Base-by-base conservation (phyloP, 2,329 filamentous ascomycete species). In the Beauveria pseudobassiana region DNA sequence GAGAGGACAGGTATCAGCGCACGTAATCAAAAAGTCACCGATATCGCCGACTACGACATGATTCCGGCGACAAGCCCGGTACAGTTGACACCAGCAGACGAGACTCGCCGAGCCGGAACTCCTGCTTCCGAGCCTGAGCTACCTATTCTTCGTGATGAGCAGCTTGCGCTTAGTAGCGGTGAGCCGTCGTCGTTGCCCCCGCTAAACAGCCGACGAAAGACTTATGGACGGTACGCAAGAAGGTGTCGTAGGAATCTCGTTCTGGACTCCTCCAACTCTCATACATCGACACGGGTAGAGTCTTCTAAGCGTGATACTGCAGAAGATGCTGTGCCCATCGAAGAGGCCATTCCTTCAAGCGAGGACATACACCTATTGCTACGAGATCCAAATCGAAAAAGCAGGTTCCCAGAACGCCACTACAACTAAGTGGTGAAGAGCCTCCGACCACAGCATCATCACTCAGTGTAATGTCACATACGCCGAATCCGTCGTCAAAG, bases 61-160 rank as follows among this genome's bases (percentile, higher is more conserved):
- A 76, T 76, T 62, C 74, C 74, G 1, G 74, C 74, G 51, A 76
- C 74, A 28, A 76, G 74, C 42, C 74, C 74, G n/a, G 64, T 70
- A 1, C 66, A 68, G 40, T 70, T 60, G 24, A 60, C 71, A 6
- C 63, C 73, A 5, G 66, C 72, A n/a, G 65, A 65, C 14, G 68
- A 67, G 4, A 62, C 61, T 26, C 67, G 63, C 8, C 63, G 61
- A 12, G 68, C 67, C 14, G 55, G 61, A 6, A 60, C 61, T 0
- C 62, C 61, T 5, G 67, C 66, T 6, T 68, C 70, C 3, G 74
- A 74, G 24, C 69, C 73, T 10, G 75, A 78, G 26, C 43, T 77
- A 65, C 65, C 76, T 61, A 49, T 72, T 63, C 62, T 70, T 50
- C 53, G 65, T 62, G 67, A 67, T 58, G 61, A 71, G 34, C 49